phyloP scores from a whole-genome alignment of 2,329 filamentous ascomycete genomes.

The Fusarium haematococcum region DNA sequence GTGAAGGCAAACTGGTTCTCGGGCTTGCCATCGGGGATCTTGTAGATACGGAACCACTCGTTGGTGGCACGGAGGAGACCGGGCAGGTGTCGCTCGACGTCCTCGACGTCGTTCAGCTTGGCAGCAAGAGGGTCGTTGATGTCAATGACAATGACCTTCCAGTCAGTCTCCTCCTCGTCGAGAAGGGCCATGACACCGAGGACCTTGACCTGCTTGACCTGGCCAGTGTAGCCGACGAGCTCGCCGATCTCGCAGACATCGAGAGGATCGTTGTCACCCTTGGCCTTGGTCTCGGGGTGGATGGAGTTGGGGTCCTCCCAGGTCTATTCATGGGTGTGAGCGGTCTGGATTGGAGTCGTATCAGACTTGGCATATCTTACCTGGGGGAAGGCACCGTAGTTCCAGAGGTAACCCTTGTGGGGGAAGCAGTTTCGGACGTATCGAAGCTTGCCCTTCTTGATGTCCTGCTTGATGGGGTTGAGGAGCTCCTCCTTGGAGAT shows the following conservation, averaged over 20 bases:
- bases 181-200: slow-evolving; percentile 99
- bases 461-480: slow-evolving; percentile 99
- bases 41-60: slow-evolving; percentile 99
- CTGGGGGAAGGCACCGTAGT: slow-evolving; percentile 99
- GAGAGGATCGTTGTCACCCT: slow-evolving; percentile 99
- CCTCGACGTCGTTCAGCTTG: slow-evolving; percentile 98
- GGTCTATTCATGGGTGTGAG: slow-evolving; percentile 69
- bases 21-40: slow-evolving; percentile 99
- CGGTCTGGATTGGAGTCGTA: slow-evolving; percentile 6
- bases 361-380: slow-evolving; percentile 61
- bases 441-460: slow-evolving; percentile 99
- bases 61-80: slow-evolving; percentile 97
- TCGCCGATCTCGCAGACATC: slow-evolving; percentile 99
- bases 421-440: slow-evolving; percentile 99
- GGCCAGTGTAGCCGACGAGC: slow-evolving; percentile 93
- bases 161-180: slow-evolving; percentile 99
- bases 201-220: slow-evolving; percentile 99
- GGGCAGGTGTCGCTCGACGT: slow-evolving; percentile 97
- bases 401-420: slow-evolving; percentile 99
- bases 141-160: slow-evolving; percentile 99
- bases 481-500: slow-evolving; percentile 99
- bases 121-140: slow-evolving; percentile 95
- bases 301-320: slow-evolving; percentile 98
- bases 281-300: slow-evolving; percentile 99
- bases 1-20: slow-evolving; percentile 99